Evolutionary conservation across 352 stramenopile species (phyloP).

Genomic region (Elongisporangium senticosum): DNA sequence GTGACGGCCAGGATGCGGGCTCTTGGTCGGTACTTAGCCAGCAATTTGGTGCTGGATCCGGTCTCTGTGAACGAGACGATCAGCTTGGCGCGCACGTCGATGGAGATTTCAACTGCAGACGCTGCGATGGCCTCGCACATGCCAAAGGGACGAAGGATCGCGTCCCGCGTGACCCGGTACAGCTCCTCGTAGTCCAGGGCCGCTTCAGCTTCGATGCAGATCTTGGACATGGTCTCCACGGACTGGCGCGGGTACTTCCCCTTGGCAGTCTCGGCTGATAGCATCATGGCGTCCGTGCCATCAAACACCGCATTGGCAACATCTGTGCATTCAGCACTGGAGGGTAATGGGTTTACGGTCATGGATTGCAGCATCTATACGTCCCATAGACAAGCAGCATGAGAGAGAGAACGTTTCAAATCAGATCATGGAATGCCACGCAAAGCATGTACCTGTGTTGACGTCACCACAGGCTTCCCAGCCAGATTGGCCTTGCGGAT

Average conservation of each 20-base stretch:
- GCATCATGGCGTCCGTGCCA: conserved; percentile 98
- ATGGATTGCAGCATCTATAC: conserved; percentile 99
- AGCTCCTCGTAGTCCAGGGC: conserved; percentile 70
- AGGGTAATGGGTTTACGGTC: conserved; percentile 96
- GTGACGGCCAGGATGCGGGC: conserved; percentile 89
- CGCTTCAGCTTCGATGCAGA: conserved; percentile 89
- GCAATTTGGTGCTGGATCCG: conserved; percentile 90
- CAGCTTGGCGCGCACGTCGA: conserved; percentile 94
- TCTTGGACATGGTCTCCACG: conserved; percentile 93
- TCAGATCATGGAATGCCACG: conserved; percentile 12
- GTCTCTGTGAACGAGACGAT: conserved; percentile 98
- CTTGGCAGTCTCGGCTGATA: conserved; percentile 98
- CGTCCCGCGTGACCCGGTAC: conserved; percentile 45
- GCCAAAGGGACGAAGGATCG: conserved; percentile 45
- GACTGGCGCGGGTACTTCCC: conserved; percentile 95
- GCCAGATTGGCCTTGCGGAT: conserved; percentile 95
- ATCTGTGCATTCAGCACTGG: conserved; percentile 98
- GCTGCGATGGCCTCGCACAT: conserved; percentile 94
- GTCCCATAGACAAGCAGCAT: conserved; percentile 10
- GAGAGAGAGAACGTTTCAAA: not conserved
- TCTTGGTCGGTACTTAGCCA: conserved; percentile 95
- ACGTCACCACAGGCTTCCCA: conserved; percentile 98
- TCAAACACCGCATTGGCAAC: conserved; percentile 99
- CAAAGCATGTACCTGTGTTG: conserved; percentile 42
- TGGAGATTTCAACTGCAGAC: conserved; percentile 96